These are phyloP conservation scores for Epicoccum nigrum DNA, from an alignment of 2,329 filamentous ascomycete genomes.

Conservation along the genomic window DNA sequence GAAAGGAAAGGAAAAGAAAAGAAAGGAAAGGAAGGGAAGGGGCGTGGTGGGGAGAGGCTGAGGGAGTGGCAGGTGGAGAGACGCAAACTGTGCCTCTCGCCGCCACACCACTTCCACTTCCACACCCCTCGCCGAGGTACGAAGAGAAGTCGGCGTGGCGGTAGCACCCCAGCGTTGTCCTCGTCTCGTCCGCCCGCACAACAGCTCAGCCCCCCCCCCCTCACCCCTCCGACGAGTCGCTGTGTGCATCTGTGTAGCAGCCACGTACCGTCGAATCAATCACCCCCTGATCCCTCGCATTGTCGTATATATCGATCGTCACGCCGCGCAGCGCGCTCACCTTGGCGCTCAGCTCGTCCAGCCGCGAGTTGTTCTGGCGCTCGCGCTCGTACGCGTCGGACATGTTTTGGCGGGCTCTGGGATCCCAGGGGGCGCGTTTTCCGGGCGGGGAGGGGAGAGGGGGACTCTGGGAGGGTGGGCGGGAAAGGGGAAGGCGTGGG, in stretches of 20 bases:
- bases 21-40: no score
- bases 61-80: no score
- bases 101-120: no score
- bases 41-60: no score
- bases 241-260: no score
- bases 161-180: no score
- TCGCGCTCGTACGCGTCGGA: constrained; percentile 65
- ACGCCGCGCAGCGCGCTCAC: constrained; percentile 91
- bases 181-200: no score
- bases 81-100: no score
- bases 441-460: not conserved
- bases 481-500: no score
- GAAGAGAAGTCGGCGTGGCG: no score
- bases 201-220: not conserved
- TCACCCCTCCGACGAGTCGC: not conserved
- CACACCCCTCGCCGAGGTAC: no score
- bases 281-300: constrained; percentile 84
- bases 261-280: constrained; percentile 75
- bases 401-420: constrained; percentile 45
- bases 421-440: not conserved
- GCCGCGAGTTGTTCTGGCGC: constrained; percentile 91
- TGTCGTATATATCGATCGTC: constrained; percentile 97
- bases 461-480: not conserved
- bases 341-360: constrained; percentile 88
- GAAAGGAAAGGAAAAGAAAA: no score